A percentile compares a stretch with the other conserved stretches of the same genome.
These are phyloP conservation scores for Pseudodiploospora longispora DNA, from an alignment of 2,329 filamentous ascomycete genomes.

Conservation along the genomic window DNA sequence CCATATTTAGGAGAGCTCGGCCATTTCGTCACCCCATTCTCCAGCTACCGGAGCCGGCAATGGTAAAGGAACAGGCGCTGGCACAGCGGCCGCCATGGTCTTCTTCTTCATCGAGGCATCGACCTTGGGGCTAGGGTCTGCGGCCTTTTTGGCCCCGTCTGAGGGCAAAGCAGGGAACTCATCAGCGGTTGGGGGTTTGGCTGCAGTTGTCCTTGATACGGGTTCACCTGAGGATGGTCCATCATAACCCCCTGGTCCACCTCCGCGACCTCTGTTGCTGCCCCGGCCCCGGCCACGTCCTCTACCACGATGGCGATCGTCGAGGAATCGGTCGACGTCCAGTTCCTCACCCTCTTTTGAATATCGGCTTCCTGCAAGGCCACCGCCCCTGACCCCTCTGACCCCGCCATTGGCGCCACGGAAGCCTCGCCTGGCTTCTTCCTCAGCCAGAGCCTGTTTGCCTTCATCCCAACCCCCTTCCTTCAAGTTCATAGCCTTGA, in stretches of 20 bases:
- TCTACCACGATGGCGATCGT: constrained; percentile 25
- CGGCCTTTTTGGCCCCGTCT: constrained; percentile 16
- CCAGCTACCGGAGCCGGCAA: constrained; percentile 25
- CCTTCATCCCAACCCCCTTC: constrained; percentile 53
- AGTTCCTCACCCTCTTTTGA: constrained; percentile 26
- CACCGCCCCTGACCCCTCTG: constrained; percentile 28
- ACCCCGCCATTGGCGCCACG: constrained; percentile 34
- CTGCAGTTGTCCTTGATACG: constrained; percentile 8
- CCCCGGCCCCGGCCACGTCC: constrained; percentile 25
- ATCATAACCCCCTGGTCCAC: constrained; percentile 22
- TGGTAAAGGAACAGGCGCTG: constrained; percentile 13
- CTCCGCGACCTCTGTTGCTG: constrained; percentile 23
- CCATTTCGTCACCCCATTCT: constrained; percentile 53
- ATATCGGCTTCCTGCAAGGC: constrained; percentile 35
- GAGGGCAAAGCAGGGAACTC: constrained; percentile 30
- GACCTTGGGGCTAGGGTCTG: constrained; percentile 9
- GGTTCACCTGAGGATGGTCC: constrained; percentile 12
- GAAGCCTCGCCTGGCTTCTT: constrained; percentile 33
- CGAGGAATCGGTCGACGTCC: constrained; percentile 28
- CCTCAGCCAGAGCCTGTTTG: constrained; percentile 37
- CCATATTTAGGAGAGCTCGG: constrained; percentile 10
- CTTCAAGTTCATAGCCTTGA: constrained; percentile 48
- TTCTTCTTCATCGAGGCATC: constrained; percentile 17
- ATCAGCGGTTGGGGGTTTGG: constrained; percentile 12
- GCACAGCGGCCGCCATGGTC: constrained; percentile 19